Base-by-base conservation (phyloP, 2,329 filamentous ascomycete genomes). In the Parastagonospora nodorum region DNA sequence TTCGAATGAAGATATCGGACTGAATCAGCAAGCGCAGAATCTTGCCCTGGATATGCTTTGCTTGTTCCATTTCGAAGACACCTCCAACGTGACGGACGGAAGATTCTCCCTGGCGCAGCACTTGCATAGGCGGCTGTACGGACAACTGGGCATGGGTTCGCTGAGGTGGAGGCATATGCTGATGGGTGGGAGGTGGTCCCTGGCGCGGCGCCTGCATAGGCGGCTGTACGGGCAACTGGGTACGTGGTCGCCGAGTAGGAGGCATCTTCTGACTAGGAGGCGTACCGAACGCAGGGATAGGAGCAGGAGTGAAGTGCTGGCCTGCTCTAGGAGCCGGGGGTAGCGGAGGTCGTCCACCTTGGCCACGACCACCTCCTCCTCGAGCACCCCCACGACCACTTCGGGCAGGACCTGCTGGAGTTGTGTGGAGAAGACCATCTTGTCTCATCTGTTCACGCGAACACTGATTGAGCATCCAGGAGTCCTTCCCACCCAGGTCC, bases 11-110 rank as follows among this genome's bases (percentile, higher is more conserved):
- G 31, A 72, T 58, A 14, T 73, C 63, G 4, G 55, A 51, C 33
- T 68, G 65, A 4, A 73, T 62, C 2, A 64, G 47, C 8, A 73
- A 51, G 14, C 63, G 70, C 24, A 67, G 33, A 8, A 59, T 67
- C 47, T 66, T 62, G 11, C 43, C 57, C 24, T 57, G 58, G 9
- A 73, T 50, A 2, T 38, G 16, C 12, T 63, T 61, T 2, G 65
- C 65, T 48, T 72, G 65, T 11, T 64, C 58, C 24, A 64, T 48
- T 6, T 71, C 69, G 1, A 60, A 58, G 10, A 42, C 40, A 11
- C 58, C 63, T 15, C 55, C 54, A 2, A 56, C 52, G 33, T 40
- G 36, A 32, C 15, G 35, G 29, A 49, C 45, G 19, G 32, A 35
- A 2, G 50, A 45, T 12, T 43, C 14, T 8, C 42, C 31, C 1